These are phyloP conservation scores for Ogataea nakhonphanomensis DNA, from an alignment of 805 yeast species.

Conservation along the genomic window DNA sequence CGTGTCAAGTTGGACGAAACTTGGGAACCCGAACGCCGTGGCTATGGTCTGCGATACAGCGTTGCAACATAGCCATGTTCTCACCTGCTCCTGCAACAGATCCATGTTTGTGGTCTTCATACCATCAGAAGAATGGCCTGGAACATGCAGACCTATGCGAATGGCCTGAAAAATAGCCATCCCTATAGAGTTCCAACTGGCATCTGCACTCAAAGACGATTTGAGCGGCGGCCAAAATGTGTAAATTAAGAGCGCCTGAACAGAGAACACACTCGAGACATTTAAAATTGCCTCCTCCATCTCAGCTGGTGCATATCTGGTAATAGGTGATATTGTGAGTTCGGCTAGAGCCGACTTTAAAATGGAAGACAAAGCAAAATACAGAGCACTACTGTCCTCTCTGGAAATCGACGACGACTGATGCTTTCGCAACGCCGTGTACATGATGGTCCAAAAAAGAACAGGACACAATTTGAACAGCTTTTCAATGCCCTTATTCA, in stretches of 20 bases:
- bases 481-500: conserved; percentile 75
- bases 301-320: conserved; percentile 75
- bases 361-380: conserved; percentile 60
- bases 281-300: conserved; percentile 79
- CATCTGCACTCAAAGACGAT: conserved; percentile 90
- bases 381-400: conserved; percentile 36
- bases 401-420: conserved; percentile 29
- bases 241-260: conserved; percentile 84
- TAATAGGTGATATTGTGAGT: conserved; percentile 85
- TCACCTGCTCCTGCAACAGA: conserved; percentile 68
- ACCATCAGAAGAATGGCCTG: conserved; percentile 54
- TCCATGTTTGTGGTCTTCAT: conserved; percentile 42
- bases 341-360: conserved; percentile 80
- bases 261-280: conserved; percentile 88
- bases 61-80: conserved; percentile 94
- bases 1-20: conserved; percentile 81
- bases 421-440: conserved; percentile 73
- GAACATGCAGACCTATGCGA: conserved; percentile 84
- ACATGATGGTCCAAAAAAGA: conserved; percentile 89
- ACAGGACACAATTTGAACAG: conserved; percentile 80
- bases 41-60: conserved; percentile 87
- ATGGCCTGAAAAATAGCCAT: conserved; percentile 91
- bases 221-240: conserved; percentile 97
- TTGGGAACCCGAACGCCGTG: conserved; percentile 91
- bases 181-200: conserved; percentile 94